Evolutionary conservation across 768 basidiomycete species (phyloP), one percentile per base, ranked within the genome.

Genomic region (Baorangia bicolor): DNA sequence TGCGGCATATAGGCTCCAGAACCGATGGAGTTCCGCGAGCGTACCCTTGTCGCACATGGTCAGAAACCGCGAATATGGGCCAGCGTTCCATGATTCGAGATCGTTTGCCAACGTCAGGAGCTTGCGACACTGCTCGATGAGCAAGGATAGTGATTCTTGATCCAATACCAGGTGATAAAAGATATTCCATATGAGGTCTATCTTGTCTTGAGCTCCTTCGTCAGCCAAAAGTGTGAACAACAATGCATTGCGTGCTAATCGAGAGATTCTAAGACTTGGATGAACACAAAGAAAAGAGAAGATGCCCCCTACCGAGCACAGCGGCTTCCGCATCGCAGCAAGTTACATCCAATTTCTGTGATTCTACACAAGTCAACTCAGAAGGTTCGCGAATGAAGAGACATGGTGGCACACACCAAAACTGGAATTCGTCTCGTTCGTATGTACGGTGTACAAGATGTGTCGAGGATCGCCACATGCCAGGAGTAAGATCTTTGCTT

Each of bases 381-480:
- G 23, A 3, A 35, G 21, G 30, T 31, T 13, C 34, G 16, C 12
- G 8, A 58, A 42, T 18, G 4, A 12, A 33, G 28, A 31, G 35
- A 23, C 10, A 20, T 27, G n/a, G 5, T 12, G 18, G 4, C 12
- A 51, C 57, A 6, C 31, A 70, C 68, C 57, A 25, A 51, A 5
- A 20, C 28, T 10, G 2, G 47, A 55, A 31, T 27, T 31, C 9
- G 57, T 48, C 30, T 57, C 64, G 35, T 64, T 58, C 2, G 59
- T 27, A 43, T 70, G 67, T 2, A 81, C 51, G 1, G 82, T 84
- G 62, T 79, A 82, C 14, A 86, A 53, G 11, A 85, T 75, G 50
- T 76, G 81, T 28, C 82, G 70, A 12, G 79, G 78, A 60, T 86
- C 85, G 16, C 83, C 83, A 59, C 83, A 85, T 23, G 78, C 83